phyloP scores from a whole-genome alignment of 176 grass and related monocot genomes.

The Aegilops longissima region DNA sequence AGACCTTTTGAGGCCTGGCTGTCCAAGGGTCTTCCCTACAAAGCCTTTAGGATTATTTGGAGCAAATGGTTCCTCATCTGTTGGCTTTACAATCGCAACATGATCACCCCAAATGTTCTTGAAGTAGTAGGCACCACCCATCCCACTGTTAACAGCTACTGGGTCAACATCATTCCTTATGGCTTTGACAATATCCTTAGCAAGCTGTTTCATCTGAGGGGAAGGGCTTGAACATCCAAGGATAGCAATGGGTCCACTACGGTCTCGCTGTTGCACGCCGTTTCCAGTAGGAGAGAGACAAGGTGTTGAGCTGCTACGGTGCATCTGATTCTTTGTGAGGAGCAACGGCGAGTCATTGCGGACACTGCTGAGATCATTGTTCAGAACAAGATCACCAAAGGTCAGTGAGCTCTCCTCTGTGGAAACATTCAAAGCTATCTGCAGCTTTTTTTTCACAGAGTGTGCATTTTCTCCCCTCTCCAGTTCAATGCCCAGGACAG shows the following conservation, averaged over 20 bases:
- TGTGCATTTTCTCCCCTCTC: conserved; percentile 88
- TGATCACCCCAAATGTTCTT: conserved; percentile 65
- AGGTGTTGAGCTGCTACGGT: conserved; percentile 84
- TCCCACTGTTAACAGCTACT: conserved; percentile 70
- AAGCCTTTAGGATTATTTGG: conserved; percentile 97
- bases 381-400: conserved; percentile 82
- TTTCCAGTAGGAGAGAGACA: conserved; percentile 81
- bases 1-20: conserved; percentile 90
- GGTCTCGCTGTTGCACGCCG: conserved; percentile 56
- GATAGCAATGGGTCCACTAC: conserved; percentile 75
- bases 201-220: conserved; percentile 71
- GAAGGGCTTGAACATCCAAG: conserved; percentile 72
- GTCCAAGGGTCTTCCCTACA: conserved; percentile 73
- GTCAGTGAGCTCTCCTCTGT: conserved; percentile 89
- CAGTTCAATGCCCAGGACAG: conserved; percentile 78
- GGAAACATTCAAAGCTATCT: conserved; percentile 73
- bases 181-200: conserved; percentile 76
- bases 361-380: conserved; percentile 83
- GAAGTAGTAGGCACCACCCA: conserved; percentile 96
- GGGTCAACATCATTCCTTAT: conserved; percentile 74
- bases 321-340: conserved; percentile 77
- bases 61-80: conserved; percentile 96
- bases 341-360: conserved; percentile 81
- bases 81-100: conserved; percentile 95
- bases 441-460: conserved; percentile 90